Base-by-base conservation (phyloP, 306 rosid species). In the Albizia julibrissin region DNA sequence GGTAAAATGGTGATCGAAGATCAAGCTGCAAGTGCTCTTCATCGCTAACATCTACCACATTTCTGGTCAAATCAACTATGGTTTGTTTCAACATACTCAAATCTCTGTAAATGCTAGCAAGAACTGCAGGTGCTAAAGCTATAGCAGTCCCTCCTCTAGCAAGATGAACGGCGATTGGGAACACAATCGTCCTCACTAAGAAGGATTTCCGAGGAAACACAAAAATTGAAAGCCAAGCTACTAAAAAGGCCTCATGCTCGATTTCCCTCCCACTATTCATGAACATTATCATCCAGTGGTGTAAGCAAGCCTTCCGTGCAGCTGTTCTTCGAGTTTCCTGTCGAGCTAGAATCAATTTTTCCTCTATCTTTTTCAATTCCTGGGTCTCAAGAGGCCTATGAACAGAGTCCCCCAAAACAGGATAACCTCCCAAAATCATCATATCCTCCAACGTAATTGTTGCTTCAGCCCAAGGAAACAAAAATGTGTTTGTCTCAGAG, bases 231-330 rank as follows among this genome's bases (percentile, higher is more conserved):
- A 91, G 80, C 93, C 91, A 90, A 42, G 82, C 22, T 4, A 52
- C 85, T 19, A 91, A 84, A 58, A 91, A 89, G 10, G 89, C 91
- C 72, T 89, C 89, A 87, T 90, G 96, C 85, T 91, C 96, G 56
- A 91, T 11, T 11, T 91, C 92, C 3, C 72, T 82, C 5, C 86
- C 87, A 58, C 82, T 82, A 13, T 85, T 14, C 52, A 76, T 31
- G 61, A 89, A 85, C 50, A 65, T 5, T 34, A 0, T 18, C 56
- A 49, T 15, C 56, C 56, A 47, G 18, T 0, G 0, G 18, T 47
- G 52, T 47, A 47, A 14, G 18, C 21, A 16, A 13, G 56, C 56
- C 56, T 49, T 47, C 1, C 18, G 16, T 2, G 15, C 3, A 47
- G 52, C 5, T 47, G 52, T 11, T 47, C 18, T 47, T 47, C 4